Evolutionary conservation across 2,329 filamentous ascomycete species (phyloP).

Genomic region (Seiridium unicorne): DNA sequence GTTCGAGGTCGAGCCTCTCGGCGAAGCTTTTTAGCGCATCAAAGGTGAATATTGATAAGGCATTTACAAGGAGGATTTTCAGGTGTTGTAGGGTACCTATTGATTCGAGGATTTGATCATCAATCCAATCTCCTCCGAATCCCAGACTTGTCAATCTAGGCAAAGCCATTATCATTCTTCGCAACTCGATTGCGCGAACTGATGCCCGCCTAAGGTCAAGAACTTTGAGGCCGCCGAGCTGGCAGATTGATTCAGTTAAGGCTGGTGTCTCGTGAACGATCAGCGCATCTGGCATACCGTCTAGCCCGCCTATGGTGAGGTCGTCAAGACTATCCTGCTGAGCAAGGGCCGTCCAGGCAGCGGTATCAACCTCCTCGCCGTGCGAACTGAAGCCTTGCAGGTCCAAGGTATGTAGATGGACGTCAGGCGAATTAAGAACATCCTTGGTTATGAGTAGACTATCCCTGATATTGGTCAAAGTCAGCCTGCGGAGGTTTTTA

Average conservation of each 20-base stretch:
- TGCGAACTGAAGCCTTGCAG: conserved; percentile 16
- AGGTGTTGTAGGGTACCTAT: conserved; percentile 41
- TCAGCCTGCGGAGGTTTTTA: conserved; percentile 23
- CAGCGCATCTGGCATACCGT: conserved; percentile 46
- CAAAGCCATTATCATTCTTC: conserved; percentile 41
- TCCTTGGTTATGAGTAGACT: conserved; percentile 28
- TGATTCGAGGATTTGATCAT: conserved; percentile 40
- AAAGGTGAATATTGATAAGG: conserved; percentile 52
- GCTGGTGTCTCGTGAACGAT: conserved; percentile 31
- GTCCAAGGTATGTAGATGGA: conserved; percentile 20
- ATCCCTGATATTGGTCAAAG: conserved; percentile 45
- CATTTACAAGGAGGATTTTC: conserved; percentile 51
- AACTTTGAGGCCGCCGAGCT: conserved; percentile 48
- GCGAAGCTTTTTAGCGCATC: conserved; percentile 46
- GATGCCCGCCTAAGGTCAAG: conserved; percentile 52
- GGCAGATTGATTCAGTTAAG: conserved; percentile 41
- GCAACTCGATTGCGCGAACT: conserved; percentile 48
- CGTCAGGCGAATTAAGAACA: conserved; percentile 20
- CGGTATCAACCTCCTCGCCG: conserved; percentile 10
- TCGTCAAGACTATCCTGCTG: conserved; percentile 19
- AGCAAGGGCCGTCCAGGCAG: conserved; percentile 22
- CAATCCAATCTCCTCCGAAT: conserved; percentile 53
- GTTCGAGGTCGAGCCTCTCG: conserved; percentile 25
- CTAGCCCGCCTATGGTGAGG: conserved; percentile 23
- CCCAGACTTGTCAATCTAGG: conserved; percentile 52